Evolutionary conservation across 805 yeast genomes (phyloP).

Genomic region (Zygosaccharomyces pseudorouxii): DNA sequence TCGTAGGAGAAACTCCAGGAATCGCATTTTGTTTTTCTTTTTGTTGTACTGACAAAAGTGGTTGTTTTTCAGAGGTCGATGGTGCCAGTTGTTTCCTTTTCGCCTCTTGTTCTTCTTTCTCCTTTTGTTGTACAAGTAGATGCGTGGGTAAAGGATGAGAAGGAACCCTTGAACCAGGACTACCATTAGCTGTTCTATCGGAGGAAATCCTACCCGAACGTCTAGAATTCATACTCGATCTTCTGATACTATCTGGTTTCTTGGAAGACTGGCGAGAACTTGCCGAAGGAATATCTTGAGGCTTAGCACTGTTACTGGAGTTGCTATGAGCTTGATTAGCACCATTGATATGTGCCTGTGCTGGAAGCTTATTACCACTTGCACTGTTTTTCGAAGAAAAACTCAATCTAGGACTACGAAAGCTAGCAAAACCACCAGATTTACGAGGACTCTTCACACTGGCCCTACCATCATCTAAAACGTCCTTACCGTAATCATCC

Average conservation of each 20-base stretch:
- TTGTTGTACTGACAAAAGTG: not conserved
- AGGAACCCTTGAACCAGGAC: not conserved
- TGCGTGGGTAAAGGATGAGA: not conserved
- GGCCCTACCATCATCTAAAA: constrained; percentile 2
- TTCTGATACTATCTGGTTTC: not conserved
- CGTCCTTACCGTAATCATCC: constrained; percentile 12
- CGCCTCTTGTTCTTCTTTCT: not conserved
- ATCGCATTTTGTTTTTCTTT: not conserved
- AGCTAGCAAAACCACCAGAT: constrained; percentile 1
- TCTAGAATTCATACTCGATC: not conserved
- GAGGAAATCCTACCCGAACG: not conserved
- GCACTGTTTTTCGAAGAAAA: constrained; percentile 1
- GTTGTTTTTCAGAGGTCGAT: not conserved
- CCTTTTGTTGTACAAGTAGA: not conserved
- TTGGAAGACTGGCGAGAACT: not conserved
- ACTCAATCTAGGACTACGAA: constrained; percentile 1
- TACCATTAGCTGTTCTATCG: not conserved
- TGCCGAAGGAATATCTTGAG: constrained; percentile 3
- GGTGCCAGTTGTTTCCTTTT: not conserved
- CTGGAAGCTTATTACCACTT: not conserved
- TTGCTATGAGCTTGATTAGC: not conserved
- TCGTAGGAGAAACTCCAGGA: not conserved
- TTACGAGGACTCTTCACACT: constrained; percentile 2
- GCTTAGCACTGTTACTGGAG: not conserved
- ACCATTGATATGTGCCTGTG: not conserved